A percentile compares a stretch with the other conserved stretches of the same genome.
Conservation (phyloP, 1,284 basidiomycete species). For the Salmacisia buchloeana region DNA sequence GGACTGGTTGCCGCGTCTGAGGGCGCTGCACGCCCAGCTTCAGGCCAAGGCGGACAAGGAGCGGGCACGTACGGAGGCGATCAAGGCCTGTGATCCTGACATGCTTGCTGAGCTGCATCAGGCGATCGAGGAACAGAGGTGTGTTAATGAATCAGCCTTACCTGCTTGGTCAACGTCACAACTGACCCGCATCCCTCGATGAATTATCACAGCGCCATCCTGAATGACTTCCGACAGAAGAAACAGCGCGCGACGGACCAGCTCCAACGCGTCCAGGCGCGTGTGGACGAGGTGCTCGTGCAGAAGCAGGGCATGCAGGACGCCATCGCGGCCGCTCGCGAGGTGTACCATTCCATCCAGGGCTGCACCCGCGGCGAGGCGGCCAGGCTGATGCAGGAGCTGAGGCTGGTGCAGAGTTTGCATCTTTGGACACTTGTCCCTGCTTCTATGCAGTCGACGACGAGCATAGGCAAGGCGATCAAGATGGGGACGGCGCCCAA, state of each 20-base stretch:
- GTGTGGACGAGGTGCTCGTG: conserved; percentile 31
- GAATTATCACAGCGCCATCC: background rate
- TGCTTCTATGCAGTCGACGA: conserved; percentile 19
- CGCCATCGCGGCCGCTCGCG: conserved; percentile 34
- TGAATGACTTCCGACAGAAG: background rate
- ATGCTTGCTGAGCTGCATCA: background rate
- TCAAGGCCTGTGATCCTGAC: background rate
- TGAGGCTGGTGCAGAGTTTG: conserved; percentile 37
- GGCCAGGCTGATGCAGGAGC: conserved; percentile 31
- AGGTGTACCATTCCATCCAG: conserved; percentile 43
- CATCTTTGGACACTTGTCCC: conserved; percentile 21
- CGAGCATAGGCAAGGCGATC: conserved; percentile 13
- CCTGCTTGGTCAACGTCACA: background rate
- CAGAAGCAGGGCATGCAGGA: conserved; percentile 35
- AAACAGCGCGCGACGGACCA: conserved; percentile 19
- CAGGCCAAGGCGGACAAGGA: background rate
- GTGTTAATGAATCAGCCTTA: background rate
- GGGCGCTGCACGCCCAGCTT: background rate
- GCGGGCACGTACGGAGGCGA: background rate
- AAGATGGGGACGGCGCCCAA: no score
- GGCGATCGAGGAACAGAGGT: conserved; percentile 1
- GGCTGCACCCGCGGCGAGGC: conserved; percentile 45
- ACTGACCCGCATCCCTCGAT: background rate
- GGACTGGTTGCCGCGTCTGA: background rate
- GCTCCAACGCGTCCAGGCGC: conserved; percentile 26